Base-by-base conservation (phyloP, 2,329 filamentous ascomycete genomes). In the Ceratocystis colombiana region DNA sequence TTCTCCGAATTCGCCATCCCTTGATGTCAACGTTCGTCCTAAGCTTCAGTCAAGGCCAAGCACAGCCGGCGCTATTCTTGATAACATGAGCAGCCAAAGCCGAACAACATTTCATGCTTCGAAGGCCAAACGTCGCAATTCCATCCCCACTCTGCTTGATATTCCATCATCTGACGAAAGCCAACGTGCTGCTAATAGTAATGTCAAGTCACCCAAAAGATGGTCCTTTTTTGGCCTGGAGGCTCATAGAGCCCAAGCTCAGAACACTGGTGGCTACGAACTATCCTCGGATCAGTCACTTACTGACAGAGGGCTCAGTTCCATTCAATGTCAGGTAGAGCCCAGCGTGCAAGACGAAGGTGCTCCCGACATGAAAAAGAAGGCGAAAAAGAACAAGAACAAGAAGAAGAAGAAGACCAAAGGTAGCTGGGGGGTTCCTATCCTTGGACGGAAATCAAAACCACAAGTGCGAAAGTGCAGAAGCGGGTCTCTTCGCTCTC, bases 51-150 rank as follows among this genome's bases (percentile, higher is more conserved):
- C 78, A 2, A 78, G 87, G 44, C 87, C 88, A 8, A 88, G 84
- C 71, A 90, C 87, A 1, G 88, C 88, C 20, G 87, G 87, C 37
- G 85, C 86, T n/a, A 78, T 89, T 62, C 74, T 90, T 12, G 85
- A 88, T 68, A 77, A 79, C 70, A 10, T 68, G 71, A 8, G 68
- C 70, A 46, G 61, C 64, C 17, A 66, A 64, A 30, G 62, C 50
- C 22, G 62, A 55, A 20, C 64, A 22, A 64, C 45, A 65, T 66
- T 66, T 6, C 71, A 70, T 12, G 44, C 53, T 5, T 70, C 72
- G 5, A 78, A 78, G 0, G 76, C 79, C 0, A 78, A 78, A 55
- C 77, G 84, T 68, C 80, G 84, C 63, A 85, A 84, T 68, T 86
- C 84, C 0, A 84, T 84, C 33, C 82, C 84, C 1, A 74, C 83